Evolutionary conservation across 495 filamentous ascomycete genomes (phyloP), one percentile per base, ranked within the genome.

Genomic region (Aspergillus homomorphus): DNA sequence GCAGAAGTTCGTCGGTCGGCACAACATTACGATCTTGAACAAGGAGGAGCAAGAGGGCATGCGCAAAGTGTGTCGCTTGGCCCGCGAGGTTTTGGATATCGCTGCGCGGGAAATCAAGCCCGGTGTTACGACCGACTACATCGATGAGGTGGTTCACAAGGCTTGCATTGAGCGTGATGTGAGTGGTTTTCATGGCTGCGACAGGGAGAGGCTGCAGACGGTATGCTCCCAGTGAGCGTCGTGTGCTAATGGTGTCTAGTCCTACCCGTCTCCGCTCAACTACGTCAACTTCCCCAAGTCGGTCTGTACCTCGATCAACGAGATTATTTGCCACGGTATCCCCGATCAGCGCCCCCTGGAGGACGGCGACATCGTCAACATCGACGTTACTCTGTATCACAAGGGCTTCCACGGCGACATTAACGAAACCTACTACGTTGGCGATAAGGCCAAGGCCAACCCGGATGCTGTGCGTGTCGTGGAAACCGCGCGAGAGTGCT

Each of bases 221-320:
- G 42, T n/a, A 41, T 22, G 19, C 18, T 16, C n/a, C 14, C 28
- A 18, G 18, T 28, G 3, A 23, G 42, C 44, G 18, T 42, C 50
- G 8, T 10, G 0, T 21, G 6, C 33, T 23, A 26, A 59, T 74
- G 45, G 9, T n/a, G 3, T 28, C n/a, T 53, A 98, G 94, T 89
- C 92, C 14, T 99, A 99, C 66, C 94, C 94, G 0, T 99, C 94
- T 0, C 91, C 93, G 1, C 75, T 99, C 9, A 99, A 99, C 77
- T 99, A 99, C 72, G 85, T 87, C 79, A 80, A 91, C 70, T 99
- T 97, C 78, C 94, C 94, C 56, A 99, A 99, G 79, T 99, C 94
- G 1, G 87, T 97, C 46, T 99, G 94, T 73, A 98, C 92, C 1
- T 96, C 92, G 2, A 68, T 89, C 58, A 99, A 99, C 77, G 94